Percentiles rank a stretch among this genome's conserved stretches.
These are phyloP conservation scores for Thyridium curvatum DNA, from an alignment of 2,329 filamentous ascomycete genomes.

Conservation along the genomic window DNA sequence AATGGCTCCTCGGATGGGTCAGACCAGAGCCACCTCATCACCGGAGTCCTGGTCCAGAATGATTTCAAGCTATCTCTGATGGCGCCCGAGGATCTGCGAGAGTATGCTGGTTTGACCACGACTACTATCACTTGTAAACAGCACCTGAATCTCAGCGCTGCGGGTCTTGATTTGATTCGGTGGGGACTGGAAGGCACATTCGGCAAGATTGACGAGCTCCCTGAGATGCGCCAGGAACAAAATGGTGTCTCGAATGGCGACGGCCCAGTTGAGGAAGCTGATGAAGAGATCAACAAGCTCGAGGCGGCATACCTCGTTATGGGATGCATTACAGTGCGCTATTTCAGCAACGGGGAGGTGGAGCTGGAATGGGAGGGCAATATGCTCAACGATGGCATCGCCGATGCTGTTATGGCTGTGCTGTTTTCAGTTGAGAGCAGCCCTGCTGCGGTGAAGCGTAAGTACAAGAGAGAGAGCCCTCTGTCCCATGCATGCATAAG, in stretches of 20 bases:
- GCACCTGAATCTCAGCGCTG: constrained; percentile 78
- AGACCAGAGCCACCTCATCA: constrained; percentile 53
- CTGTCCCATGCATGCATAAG: neutral
- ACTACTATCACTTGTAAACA: constrained; percentile 93
- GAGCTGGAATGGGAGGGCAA: constrained; percentile 98
- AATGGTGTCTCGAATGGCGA: constrained; percentile 25
- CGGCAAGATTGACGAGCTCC: constrained; percentile 70
- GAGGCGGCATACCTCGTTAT: constrained; percentile 66
- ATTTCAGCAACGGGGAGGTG: constrained; percentile 69
- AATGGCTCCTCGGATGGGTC: constrained; percentile 17
- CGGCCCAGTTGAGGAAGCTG: constrained; percentile 23
- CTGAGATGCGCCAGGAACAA: constrained; percentile 38
- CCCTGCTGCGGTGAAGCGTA: constrained; percentile 89
- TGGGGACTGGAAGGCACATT: constrained; percentile 96
- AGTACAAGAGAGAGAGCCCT: constrained; percentile 22
- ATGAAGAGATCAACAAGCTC: constrained; percentile 60
- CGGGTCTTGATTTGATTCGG: constrained; percentile 82
- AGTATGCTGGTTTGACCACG: constrained; percentile 94
- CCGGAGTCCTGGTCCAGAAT: constrained; percentile 90
- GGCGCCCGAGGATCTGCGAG: constrained; percentile 90
- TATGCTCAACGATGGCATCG: constrained; percentile 93
- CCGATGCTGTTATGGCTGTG: constrained; percentile 93
- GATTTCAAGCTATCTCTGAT: constrained; percentile 97
- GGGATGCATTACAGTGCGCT: constrained; percentile 82
- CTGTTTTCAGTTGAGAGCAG: constrained; percentile 89